These are phyloP conservation scores for Nymphaea thermarum DNA, from an alignment of 164 flowering plant genomes.

Conservation along the genomic window DNA sequence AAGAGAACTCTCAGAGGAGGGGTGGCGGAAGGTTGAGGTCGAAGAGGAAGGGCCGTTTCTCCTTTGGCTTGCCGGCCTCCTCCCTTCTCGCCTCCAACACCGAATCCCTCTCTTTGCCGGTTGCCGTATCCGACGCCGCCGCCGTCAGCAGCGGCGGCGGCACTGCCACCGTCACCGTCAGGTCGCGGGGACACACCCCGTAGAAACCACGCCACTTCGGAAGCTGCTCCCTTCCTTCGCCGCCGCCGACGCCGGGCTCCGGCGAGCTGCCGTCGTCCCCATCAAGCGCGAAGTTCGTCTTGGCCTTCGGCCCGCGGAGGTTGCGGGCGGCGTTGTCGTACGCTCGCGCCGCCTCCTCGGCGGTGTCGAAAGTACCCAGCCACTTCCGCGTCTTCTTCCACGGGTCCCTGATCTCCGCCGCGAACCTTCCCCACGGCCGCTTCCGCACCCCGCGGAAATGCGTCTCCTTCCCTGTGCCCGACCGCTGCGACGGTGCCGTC, in stretches of 20 bases:
- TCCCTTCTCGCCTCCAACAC: constrained; percentile 16
- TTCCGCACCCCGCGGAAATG: constrained; percentile 40
- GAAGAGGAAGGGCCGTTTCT: constrained; percentile 36
- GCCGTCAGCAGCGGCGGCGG: not conserved
- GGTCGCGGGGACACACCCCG: not conserved
- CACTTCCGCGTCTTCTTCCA: constrained; percentile 47
- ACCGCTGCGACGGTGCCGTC: not conserved
- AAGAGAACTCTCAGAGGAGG: not conserved
- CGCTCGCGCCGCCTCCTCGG: constrained; percentile 39
- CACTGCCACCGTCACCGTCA: not conserved
- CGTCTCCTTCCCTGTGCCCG: constrained; percentile 11
- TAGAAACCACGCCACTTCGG: not conserved
- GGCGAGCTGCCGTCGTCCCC: not conserved
- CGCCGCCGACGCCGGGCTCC: not conserved
- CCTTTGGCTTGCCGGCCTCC: constrained; percentile 8
- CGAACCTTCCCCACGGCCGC: constrained; percentile 47
- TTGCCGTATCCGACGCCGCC: constrained; percentile 15
- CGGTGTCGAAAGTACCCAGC: constrained; percentile 45
- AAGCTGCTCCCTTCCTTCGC: not conserved
- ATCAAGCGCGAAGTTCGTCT: constrained; percentile 34
- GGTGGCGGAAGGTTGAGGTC: constrained; percentile 51
- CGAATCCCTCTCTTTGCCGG: constrained; percentile 8
- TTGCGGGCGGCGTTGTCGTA: constrained; percentile 38
- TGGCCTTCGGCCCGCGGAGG: constrained; percentile 44
- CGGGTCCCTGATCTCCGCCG: constrained; percentile 49